Evolutionary conservation across 768 basidiomycete species (phyloP), one percentile per base, ranked within the genome.

Genomic region (Rhizopogon sp.): DNA sequence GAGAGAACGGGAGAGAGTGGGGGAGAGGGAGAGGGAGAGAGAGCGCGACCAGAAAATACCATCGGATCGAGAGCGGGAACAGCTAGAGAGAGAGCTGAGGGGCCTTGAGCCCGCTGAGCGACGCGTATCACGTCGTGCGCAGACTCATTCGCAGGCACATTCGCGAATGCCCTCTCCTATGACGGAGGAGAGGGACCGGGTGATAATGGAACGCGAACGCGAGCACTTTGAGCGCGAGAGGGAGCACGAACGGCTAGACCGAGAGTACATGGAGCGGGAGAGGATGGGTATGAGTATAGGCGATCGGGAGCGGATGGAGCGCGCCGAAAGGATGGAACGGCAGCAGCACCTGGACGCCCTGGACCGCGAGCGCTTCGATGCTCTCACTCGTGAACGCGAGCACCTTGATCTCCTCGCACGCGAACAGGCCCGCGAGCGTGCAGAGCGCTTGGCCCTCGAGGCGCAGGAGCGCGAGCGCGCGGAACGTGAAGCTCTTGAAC

Each of bases 11-110:
- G 55, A 63, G 22, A 66, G 69, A 49, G 58, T 50, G 13, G 60
- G 62, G 57, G 63, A 70, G 55, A 62, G 65, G 43, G 65, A 74
- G n/a, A 62, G 65, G 43, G 65, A 74, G n/a, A 62, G 65, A 41
- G 65, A 74, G n/a, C 54, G 67, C n/a, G 64, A 68, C 43, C 58
- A 65, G 37, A 62, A 60, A 43, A 56, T 56, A 42, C 50, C 64
- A 43, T 59, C 66, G 28, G 66, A 69, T 61, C 50, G 58, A 58
- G 57, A 65, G 57, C 45, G 61, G 60, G 49, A 64, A 56, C 54
- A 59, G 56, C 56, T 64, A 58, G 58, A 54, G 50, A 47, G 28
- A 43, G 55, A 20, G 45, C 25, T 33, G 33, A 50, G 31, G 58
- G 55, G 8, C 42, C 39, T 29, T 55, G 58, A 31, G 11, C 46